A percentile compares a stretch with the other conserved stretches of the same genome.
Conservation (phyloP, 306 rosid species). For the Notholithocarpus densiflorus region DNA sequence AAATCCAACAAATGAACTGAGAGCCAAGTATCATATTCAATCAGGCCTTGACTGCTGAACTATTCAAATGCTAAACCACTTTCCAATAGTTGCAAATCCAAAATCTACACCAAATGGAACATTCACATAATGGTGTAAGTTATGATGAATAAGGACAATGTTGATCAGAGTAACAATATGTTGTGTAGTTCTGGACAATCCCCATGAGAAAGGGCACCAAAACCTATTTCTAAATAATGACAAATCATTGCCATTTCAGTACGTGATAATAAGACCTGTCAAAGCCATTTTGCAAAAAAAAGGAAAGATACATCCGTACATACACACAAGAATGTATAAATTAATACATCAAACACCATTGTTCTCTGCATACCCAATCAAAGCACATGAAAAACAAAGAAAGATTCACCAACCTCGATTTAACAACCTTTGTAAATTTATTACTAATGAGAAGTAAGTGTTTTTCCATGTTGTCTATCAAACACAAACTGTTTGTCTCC, state of each 20-base stretch:
- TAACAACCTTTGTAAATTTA: not conserved
- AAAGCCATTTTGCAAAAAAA: not conserved
- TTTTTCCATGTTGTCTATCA: not conserved
- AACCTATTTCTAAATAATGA: too few relatives aligned
- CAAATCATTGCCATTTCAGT: too few relatives aligned
- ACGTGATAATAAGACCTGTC: not conserved
- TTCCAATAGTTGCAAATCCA: not conserved
- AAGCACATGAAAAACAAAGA: not conserved
- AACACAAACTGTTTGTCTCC: not conserved
- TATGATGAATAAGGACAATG: not conserved
- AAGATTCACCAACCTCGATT: not conserved
- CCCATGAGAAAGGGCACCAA: not conserved
- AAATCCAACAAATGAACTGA: not conserved
- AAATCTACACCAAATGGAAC: not conserved
- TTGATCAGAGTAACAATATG: not conserved
- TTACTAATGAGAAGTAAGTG: not conserved
- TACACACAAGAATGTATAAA: not conserved
- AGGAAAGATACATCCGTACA: not conserved
- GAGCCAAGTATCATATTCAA: not conserved
- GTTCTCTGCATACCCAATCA: not conserved
- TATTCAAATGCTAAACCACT: not conserved
- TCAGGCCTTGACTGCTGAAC: not conserved
- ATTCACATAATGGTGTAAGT: not conserved
- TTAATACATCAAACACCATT: not conserved
- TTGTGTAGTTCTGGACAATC: not conserved